Percentiles rank a stretch among this genome's conserved stretches.
These are phyloP conservation scores for Penicillium sclerotigenum DNA, from an alignment of 2,329 filamentous ascomycete genomes.

Conservation along the genomic window DNA sequence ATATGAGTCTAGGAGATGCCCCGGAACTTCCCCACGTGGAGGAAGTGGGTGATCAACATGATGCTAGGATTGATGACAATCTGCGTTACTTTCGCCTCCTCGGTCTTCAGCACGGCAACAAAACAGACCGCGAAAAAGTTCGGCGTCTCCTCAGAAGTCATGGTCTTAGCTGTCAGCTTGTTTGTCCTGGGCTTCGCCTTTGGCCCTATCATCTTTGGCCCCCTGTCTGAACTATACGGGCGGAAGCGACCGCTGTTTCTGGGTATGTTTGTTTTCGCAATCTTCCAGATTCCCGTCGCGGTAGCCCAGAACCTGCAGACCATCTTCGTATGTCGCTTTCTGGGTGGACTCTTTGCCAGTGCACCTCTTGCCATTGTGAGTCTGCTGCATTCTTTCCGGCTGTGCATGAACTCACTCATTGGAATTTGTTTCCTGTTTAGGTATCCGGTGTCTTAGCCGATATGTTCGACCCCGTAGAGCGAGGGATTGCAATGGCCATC, in stretches of 20 bases:
- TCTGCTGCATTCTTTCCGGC: too few species aligned
- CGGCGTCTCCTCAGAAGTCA: slow-evolving; percentile 41
- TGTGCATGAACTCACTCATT: neutral
- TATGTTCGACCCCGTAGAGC: slow-evolving; percentile 48
- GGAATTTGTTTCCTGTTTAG: neutral
- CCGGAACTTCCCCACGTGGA: neutral
- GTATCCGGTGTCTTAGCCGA: slow-evolving; percentile 45
- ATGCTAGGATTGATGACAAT: neutral
- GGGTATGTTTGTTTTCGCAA: slow-evolving; percentile 48
- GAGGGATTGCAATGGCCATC: slow-evolving; percentile 45
- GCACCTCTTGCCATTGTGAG: slow-evolving; percentile 51
- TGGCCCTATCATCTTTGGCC: slow-evolving; percentile 52
- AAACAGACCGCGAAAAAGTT: slow-evolving; percentile 43
- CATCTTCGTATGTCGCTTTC: slow-evolving; percentile 54
- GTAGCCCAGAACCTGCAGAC: slow-evolving; percentile 54
- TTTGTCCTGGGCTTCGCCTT: slow-evolving; percentile 52
- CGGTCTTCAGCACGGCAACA: slow-evolving; percentile 47
- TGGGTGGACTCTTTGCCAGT: slow-evolving; percentile 53
- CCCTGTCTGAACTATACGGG: slow-evolving; percentile 50
- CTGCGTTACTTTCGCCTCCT: slow-evolving; percentile 15
- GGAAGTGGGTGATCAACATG: neutral
- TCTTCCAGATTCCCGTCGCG: slow-evolving; percentile 56
- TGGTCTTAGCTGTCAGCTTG: slow-evolving; percentile 43
- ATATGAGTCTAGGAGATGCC: slow-evolving; percentile 5
- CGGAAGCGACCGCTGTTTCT: slow-evolving; percentile 49